Evolutionary conservation across 306 rosid species (phyloP), one percentile per base, ranked within the genome.

Genomic region (Acacia crassicarpa): DNA sequence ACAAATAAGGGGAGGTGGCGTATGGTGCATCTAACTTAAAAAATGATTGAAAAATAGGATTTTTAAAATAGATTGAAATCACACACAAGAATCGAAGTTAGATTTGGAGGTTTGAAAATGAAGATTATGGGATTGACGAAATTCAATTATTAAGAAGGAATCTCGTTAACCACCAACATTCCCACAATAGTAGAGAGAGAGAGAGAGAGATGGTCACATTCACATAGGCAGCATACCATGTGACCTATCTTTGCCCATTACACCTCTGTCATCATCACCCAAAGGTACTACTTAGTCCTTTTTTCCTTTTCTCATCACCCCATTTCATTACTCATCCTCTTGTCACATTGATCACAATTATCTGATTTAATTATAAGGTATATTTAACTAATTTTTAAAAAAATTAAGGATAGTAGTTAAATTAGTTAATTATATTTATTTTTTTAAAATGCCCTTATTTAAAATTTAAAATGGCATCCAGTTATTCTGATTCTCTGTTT

Each of bases 141-240:
- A 85, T 84, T 82, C 89, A 87, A 83, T 63, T 27, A 63, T 83
- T 75, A 69, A 75, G 69, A 23, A 23, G 58, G 35, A 23, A 13
- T 30, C 46, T 74, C 62, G 84, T 78, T 84, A 89, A 88, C 91
- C 87, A 84, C 95, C 89, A 89, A 88, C 93, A 91, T 86, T 91
- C 93, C 85, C 86, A 89, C 89, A 88, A 83, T 83, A 51, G 79
- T 75, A 3, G 2, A 0, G 1, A 53, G 25, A 54, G 59, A 22
- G 63, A 56, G 63, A 22, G 65, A 58, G 32, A 58, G 65, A 58
- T 6, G 9, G n/a, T 30, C 32, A 30, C 32, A 30, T 30, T 45
- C 78, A 80, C 30, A 22, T 66, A 44, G 83, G 74, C 54, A 82
- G 76, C 87, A 83, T 19, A 74, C 80, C 94, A 86, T 90, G 89